Evolutionary conservation across 805 yeast species (phyloP).

Genomic region (Ogataea methanolica): DNA sequence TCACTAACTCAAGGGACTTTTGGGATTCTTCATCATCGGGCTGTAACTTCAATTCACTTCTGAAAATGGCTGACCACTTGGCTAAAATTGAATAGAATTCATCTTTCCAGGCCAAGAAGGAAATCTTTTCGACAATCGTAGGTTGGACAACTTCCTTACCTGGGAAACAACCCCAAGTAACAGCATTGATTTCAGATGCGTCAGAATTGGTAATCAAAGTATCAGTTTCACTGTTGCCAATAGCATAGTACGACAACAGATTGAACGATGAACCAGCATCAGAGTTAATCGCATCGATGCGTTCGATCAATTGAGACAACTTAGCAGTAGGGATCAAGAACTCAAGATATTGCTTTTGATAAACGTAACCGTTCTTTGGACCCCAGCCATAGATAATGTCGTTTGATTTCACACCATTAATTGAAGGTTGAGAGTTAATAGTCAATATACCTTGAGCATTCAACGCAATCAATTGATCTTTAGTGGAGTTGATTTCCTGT

Average conservation of each 20-base stretch:
- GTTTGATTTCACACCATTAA: slow-evolving; percentile 70
- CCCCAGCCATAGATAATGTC: slow-evolving; percentile 90
- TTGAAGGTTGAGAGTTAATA: slow-evolving; percentile 90
- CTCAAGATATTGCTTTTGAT: slow-evolving; percentile 91
- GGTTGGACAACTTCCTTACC: slow-evolving; percentile 94
- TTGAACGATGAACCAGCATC: slow-evolving; percentile 33
- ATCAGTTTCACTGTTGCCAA: slow-evolving; percentile 47
- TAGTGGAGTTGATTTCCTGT: slow-evolving; percentile 64
- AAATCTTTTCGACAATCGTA: slow-evolving; percentile 86
- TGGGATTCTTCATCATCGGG: slow-evolving; percentile 16
- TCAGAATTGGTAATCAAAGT: slow-evolving; percentile 64
- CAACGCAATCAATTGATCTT: slow-evolving; percentile 52
- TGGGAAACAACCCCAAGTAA: slow-evolving; percentile 98
- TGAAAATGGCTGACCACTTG: slow-evolving; percentile 58
- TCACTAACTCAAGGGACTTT: slow-evolving; percentile 37
- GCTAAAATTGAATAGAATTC: slow-evolving; percentile 80
- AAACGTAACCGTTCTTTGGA: slow-evolving; percentile 86
- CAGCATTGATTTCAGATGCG: slow-evolving; percentile 78
- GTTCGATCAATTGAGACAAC: slow-evolving; percentile 33
- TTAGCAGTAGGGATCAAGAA: slow-evolving; percentile 62
- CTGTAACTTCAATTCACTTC: slow-evolving; percentile 23
- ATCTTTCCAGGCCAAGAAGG: slow-evolving; percentile 96
- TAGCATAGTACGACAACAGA: slow-evolving; percentile 74
- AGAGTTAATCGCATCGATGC: slow-evolving; percentile 43
- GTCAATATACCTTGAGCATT: slow-evolving; percentile 71